These are phyloP conservation scores for Waltergamsia citrina DNA, from an alignment of 2,329 filamentous ascomycete genomes.

Conservation along the genomic window DNA sequence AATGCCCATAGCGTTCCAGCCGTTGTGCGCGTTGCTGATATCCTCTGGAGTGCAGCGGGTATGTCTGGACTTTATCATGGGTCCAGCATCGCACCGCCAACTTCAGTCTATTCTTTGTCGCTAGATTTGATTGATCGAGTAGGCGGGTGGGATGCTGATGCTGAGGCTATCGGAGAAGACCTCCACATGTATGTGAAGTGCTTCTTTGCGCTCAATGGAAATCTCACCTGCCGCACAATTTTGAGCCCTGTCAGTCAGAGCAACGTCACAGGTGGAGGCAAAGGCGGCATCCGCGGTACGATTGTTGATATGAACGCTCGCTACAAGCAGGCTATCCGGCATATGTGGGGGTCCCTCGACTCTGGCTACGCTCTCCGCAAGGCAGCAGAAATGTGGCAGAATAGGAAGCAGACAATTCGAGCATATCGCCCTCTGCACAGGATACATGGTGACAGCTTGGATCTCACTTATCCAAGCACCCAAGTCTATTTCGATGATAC, in stretches of 20 bases:
- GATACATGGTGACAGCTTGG: slow-evolving; percentile 30
- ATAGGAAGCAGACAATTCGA: slow-evolving; percentile 45
- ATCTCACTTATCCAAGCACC: slow-evolving; percentile 37
- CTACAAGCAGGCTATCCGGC: slow-evolving; percentile 62
- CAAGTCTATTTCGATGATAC: slow-evolving; percentile 22
- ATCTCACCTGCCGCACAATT: slow-evolving; percentile 54
- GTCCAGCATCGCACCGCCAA: slow-evolving; percentile 58
- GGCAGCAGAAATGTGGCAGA: slow-evolving; percentile 45
- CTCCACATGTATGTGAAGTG: slow-evolving; percentile 73
- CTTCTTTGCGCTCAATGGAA: slow-evolving; percentile 64
- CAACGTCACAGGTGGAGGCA: slow-evolving; percentile 55
- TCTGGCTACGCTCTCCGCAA: slow-evolving; percentile 56
- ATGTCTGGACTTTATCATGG: slow-evolving; percentile 58
- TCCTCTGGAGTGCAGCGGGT: slow-evolving; percentile 63
- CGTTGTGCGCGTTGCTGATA: slow-evolving; percentile 61
- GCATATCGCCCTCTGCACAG: slow-evolving; percentile 47
- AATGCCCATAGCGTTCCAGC: slow-evolving; percentile 60
- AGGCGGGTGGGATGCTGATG: slow-evolving; percentile 62
- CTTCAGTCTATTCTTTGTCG: slow-evolving; percentile 64
- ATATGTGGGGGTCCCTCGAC: slow-evolving; percentile 70
- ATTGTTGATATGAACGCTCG: slow-evolving; percentile 52
- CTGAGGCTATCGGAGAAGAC: slow-evolving; percentile 66
- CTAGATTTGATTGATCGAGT: slow-evolving; percentile 58
- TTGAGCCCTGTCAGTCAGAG: slow-evolving; percentile 63
- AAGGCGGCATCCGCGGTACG: slow-evolving; percentile 42